Evolutionary conservation across 2,329 filamentous ascomycete genomes (phyloP).

Genomic region (Blastomyces gilchristii): DNA sequence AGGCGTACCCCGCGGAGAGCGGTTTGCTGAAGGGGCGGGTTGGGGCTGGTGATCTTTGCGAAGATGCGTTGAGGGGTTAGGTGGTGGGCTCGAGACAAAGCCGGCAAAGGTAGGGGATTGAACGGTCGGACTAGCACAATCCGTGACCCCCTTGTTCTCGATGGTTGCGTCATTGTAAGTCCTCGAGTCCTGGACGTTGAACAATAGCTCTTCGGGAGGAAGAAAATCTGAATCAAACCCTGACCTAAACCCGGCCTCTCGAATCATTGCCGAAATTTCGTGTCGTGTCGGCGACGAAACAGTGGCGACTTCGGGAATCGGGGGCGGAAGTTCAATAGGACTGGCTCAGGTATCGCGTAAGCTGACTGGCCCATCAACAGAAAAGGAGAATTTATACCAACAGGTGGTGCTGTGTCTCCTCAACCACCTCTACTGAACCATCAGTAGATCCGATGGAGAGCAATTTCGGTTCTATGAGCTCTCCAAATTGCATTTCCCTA

Average conservation of each 20-base stretch:
- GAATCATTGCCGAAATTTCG: slow-evolving; percentile 39
- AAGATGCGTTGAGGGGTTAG: background rate
- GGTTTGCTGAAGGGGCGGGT: background rate
- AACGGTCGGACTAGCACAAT: slow-evolving; percentile 8
- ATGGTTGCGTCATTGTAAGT: background rate
- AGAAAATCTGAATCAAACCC: slow-evolving; percentile 33
- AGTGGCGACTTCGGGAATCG: slow-evolving; percentile 6
- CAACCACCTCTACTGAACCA: slow-evolving; percentile 19
- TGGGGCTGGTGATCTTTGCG: background rate
- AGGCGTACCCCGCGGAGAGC: background rate
- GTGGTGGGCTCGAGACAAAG: slow-evolving; percentile 15
- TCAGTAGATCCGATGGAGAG: slow-evolving; percentile 37
- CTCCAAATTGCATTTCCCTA: slow-evolving; percentile 49
- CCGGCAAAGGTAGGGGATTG: slow-evolving; percentile 12
- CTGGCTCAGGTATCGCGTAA: slow-evolving; percentile 14
- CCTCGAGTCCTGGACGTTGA: background rate
- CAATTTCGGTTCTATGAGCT: slow-evolving; percentile 60
- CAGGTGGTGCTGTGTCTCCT: slow-evolving; percentile 27
- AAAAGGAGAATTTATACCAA: slow-evolving; percentile 27
- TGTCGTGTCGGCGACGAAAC: slow-evolving; percentile 28
- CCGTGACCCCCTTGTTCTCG: background rate
- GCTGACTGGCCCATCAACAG: slow-evolving; percentile 12
- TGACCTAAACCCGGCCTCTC: slow-evolving; percentile 41
- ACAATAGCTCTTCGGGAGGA: slow-evolving; percentile 1
- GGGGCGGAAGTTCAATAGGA: slow-evolving; percentile 6